Conservation (phyloP, 495 filamentous ascomycete species). For the Aeminium ludgeri region DNA sequence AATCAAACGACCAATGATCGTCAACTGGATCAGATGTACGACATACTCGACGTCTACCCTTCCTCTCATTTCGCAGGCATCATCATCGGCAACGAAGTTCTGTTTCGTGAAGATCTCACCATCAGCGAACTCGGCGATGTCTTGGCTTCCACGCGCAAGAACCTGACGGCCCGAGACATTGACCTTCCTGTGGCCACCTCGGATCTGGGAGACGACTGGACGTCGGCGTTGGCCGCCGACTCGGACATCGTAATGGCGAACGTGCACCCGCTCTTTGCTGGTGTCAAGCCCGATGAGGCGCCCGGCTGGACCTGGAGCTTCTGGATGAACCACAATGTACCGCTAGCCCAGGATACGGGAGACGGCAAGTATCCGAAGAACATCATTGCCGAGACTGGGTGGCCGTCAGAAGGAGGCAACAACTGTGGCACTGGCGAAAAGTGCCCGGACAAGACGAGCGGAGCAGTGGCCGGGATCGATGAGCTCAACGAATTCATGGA, state of each 20-base stretch:
- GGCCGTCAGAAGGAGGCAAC: slow-evolving; percentile 75
- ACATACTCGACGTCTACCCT: slow-evolving; percentile 53
- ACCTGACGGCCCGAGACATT: slow-evolving; percentile 49
- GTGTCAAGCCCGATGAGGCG: slow-evolving; percentile 48
- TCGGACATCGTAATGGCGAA: slow-evolving; percentile 92
- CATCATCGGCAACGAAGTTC: slow-evolving; percentile 87
- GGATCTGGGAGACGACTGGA: slow-evolving; percentile 87
- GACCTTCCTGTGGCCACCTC: slow-evolving; percentile 69
- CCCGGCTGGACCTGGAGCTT: slow-evolving; percentile 73
- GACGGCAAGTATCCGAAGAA: slow-evolving; percentile 21
- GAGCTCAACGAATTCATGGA: slow-evolving; percentile 80
- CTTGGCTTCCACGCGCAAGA: slow-evolving; percentile 47
- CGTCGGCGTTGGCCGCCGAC: slow-evolving; percentile 39
- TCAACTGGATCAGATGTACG: slow-evolving; percentile 66
- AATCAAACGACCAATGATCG: slow-evolving; percentile 72
- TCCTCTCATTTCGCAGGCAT: slow-evolving; percentile 52
- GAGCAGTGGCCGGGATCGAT: slow-evolving; percentile 58
- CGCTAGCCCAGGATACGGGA: slow-evolving; percentile 32
- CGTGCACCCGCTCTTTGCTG: slow-evolving; percentile 92
- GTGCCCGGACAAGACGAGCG: slow-evolving; percentile 37
- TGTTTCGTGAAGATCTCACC: slow-evolving; percentile 64
- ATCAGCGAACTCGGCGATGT: slow-evolving; percentile 44
- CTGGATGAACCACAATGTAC: slow-evolving; percentile 50
- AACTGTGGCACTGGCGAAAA: slow-evolving; percentile 44
- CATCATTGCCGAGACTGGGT: slow-evolving; percentile 81